Base-by-base conservation (phyloP, 2,329 filamentous ascomycete species). In the Ascochyta lentis region DNA sequence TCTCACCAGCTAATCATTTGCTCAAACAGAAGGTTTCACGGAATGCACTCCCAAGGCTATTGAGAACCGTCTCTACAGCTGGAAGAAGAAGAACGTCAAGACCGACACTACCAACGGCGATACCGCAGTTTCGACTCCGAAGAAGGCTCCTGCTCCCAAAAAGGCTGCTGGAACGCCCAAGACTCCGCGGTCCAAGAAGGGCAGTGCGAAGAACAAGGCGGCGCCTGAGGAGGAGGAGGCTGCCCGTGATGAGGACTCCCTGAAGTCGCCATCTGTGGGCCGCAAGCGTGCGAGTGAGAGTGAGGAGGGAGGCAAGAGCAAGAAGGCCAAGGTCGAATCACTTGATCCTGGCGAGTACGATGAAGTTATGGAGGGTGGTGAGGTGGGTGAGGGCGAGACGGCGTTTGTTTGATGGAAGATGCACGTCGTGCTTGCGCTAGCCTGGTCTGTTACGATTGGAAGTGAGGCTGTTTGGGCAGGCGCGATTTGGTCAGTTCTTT, bases 31-130 rank as follows among this genome's bases (percentile, higher is more conserved):
- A 2, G 27, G 27, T 10, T 42, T 40, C 15, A 26, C 52, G 63
- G 70, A 62, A 2, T 70, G 65, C 44, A 71, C 70, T 0, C 58
- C 66, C 40, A 73, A 71, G 35, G 69, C 70, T 15, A 55, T 72
- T 10, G 55, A 56, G 16, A 58, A 66, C 47, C 67, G 68, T n/a
- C 54, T 73, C 15, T 49, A 49, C 50, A 54, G 33, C 16, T 62
- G 64, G 50, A 68, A 68, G 49, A 63, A 61, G 58, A 63, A 63
- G 50, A 59, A 59, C 35, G 41, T 31, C 1, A 42, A 27, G 5
- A 16, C 50, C 4, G 2, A 33, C 38, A 16, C 47, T 9, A 22
- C 1, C 16, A 37, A 15, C 10, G 23, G 33, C 24, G 42, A 38
- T 5, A 48, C 52, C 12, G 34, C 52, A 6, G 33, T 27, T 6